Evolutionary conservation across 148 eudicot genomes (phyloP), one percentile per base, ranked within the genome.

Genomic region (Nepenthes gracilis): DNA sequence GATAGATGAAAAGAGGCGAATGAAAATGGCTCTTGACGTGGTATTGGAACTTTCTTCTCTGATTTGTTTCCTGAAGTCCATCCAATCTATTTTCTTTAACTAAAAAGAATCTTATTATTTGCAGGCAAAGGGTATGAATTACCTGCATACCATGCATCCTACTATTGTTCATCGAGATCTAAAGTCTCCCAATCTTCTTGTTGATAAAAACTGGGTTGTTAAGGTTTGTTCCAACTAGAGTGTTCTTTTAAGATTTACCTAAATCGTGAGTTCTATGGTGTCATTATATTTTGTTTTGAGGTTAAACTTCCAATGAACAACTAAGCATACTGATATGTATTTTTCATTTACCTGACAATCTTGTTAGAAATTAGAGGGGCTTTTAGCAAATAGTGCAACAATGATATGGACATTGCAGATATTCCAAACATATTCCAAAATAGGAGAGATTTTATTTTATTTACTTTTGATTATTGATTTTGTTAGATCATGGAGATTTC

Each of bases 111-210:
- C 36, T 36, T 66, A 52, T 53, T 73, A 8, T 54, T 63, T 80
- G 79, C 77, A 94, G 99, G 99, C 97, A 40, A 85, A 85, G 77
- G 99, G 99, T 58, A 89, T 94, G 99, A 94, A 94, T 76, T 94
- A 89, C 74, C 70, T 94, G 78, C 99, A 94, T 70, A 84, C 93
- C 23, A 78, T 95, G 70, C 78, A 86, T 73, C 99, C 99, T 59
- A 75, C 78, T 34, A 85, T 93, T 57, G 99, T 93, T 36, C 99
- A 93, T 77, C 82, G 99, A 69, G 99, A 94, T 81, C 73, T 94
- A 66, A 94, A 94, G 75, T 81, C 99, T 13, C 95, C 95, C 53
- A 94, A 94, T 77, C 93, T 94, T 61, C 95, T 94, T 63, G 99
- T 94, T 52, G 95, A 89, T 75, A 89, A 89, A 66, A 94, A 89